Percentiles rank a stretch among this genome's conserved stretches.
phyloP scores from a whole-genome alignment of 768 basidiomycete genomes.

The Pleurotus giganteus region DNA sequence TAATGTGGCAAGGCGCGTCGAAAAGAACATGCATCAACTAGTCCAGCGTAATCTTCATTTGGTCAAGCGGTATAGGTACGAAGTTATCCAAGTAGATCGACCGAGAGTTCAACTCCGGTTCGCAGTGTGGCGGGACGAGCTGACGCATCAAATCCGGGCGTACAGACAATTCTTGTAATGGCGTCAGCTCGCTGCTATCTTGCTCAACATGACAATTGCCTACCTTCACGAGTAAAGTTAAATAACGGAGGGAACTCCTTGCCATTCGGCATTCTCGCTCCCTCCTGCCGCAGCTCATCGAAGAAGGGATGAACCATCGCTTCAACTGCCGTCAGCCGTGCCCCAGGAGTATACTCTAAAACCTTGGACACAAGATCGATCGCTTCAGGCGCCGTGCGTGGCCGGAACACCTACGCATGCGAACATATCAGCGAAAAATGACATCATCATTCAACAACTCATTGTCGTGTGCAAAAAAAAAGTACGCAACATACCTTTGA shows the following conservation, averaged over 20 bases:
- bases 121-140: slow-evolving; percentile 88
- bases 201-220: slow-evolving; percentile 27
- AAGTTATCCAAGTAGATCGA: slow-evolving; percentile 88
- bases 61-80: slow-evolving; percentile 96
- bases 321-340: slow-evolving; percentile 85
- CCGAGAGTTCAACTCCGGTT: slow-evolving; percentile 84
- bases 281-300: slow-evolving; percentile 89
- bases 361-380: slow-evolving; percentile 94
- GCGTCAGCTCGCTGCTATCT: slow-evolving; percentile 5
- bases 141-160: slow-evolving; percentile 91
- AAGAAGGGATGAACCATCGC: slow-evolving; percentile 97
- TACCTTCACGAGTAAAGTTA: slow-evolving; percentile 95
- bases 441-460: slow-evolving; percentile 1
- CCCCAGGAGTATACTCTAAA: slow-evolving; percentile 96
- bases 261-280: slow-evolving; percentile 94
- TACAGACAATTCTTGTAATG: slow-evolving; percentile 81
- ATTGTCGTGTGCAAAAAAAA: neutral
- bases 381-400: slow-evolving; percentile 93
- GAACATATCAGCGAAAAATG: slow-evolving; percentile 13
- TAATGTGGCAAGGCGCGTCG: neutral
- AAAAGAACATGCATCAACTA: slow-evolving; percentile 25
- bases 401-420: slow-evolving; percentile 85
- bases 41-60: slow-evolving; percentile 92
- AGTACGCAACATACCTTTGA: slow-evolving; percentile 69
- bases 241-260: slow-evolving; percentile 94